Percentiles rank a stretch among this genome's conserved stretches.
Evolutionary conservation across 345 rosid species (phyloP).

Genomic region (Brassica nigra): DNA sequence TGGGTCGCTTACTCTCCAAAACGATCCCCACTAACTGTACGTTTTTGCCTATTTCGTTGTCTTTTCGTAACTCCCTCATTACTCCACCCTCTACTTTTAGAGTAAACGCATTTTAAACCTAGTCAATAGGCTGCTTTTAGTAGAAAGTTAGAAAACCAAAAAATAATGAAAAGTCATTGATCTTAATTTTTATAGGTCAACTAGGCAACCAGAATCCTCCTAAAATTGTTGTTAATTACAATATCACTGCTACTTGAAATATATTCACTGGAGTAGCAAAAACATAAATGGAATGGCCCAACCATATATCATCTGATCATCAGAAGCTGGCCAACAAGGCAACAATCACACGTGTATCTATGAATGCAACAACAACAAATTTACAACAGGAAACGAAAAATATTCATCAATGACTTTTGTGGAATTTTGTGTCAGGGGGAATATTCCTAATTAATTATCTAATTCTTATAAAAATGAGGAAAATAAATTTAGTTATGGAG

Average conservation of each 20-base stretch:
- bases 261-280: background rate
- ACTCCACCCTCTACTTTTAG: slow-evolving; percentile 22
- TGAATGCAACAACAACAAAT: background rate
- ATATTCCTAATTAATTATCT: background rate
- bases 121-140: slow-evolving; percentile 3
- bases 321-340: slow-evolving; percentile 5
- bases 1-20: slow-evolving; percentile 10
- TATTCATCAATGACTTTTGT: slow-evolving; percentile 10
- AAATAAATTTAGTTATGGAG: background rate
- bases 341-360: slow-evolving; percentile 30
- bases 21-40: slow-evolving; percentile 32
- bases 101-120: slow-evolving; percentile 19
- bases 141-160: background rate
- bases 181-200: background rate
- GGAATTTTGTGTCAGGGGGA: slow-evolving; percentile 40
- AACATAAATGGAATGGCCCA: slow-evolving; percentile 21
- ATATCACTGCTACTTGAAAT: background rate
- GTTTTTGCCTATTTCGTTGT: slow-evolving; percentile 19
- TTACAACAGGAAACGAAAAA: background rate
- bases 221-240: background rate
- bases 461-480: background rate
- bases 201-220: background rate
- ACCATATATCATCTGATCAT: slow-evolving; percentile 24
- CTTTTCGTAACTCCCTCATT: slow-evolving; percentile 3
- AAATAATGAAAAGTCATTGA: background rate